Evolutionary conservation across 108 stramenopile genomes (phyloP), one percentile per base, ranked within the genome.

Genomic region (Cylindrotheca closterium): DNA sequence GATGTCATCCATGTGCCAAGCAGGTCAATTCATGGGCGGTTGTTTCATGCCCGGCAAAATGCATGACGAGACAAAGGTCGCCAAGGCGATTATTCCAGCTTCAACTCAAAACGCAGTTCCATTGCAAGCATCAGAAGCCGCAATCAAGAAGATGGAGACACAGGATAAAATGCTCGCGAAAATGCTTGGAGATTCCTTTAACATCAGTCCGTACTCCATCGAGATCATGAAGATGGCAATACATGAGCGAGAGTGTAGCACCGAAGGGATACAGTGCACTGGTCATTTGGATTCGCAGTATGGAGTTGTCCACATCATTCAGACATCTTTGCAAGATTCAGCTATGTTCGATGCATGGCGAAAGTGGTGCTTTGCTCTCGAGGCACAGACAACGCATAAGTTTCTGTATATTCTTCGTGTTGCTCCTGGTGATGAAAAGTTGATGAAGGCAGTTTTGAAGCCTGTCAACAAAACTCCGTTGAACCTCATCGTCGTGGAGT

Each of bases 391-490:
- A 32, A 68, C 68, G 4, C 47, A 70, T 17, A 74, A 79, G 33
- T 84, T 79, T 46, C 24, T 80, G 12, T 80, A 76, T 76, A 59
- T 84, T 21, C 78, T 84, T 23, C 65, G 77, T 10, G 68, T 68
- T 5, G 81, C 75, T 60, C 77, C 81, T 4, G 59, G n/a, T n/a
- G 37, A 42, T 15, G 10, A 7, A 42, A 42, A 42, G 37, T 15
- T 42, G 37, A 10, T 42, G 37, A 42, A 42, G 37, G 10, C 15
- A 15, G 37, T 42, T 7, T 15, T 10, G 37, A 42, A 42, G 15
- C 37, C 37, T 10, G 15, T 42, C 10, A 42, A 42, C 37, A 42
- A 42, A 42, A 42, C 37, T 10, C 37, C 37, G 15, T 42, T 42
- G 37, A 42, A 42, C 37, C 7, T 42, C 37, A 42, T 42, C 37